A percentile compares a stretch with the other conserved stretches of the same genome.
phyloP scores from a whole-genome alignment of 495 filamentous ascomycete species.

The Aspergillus saccharolyticus region DNA sequence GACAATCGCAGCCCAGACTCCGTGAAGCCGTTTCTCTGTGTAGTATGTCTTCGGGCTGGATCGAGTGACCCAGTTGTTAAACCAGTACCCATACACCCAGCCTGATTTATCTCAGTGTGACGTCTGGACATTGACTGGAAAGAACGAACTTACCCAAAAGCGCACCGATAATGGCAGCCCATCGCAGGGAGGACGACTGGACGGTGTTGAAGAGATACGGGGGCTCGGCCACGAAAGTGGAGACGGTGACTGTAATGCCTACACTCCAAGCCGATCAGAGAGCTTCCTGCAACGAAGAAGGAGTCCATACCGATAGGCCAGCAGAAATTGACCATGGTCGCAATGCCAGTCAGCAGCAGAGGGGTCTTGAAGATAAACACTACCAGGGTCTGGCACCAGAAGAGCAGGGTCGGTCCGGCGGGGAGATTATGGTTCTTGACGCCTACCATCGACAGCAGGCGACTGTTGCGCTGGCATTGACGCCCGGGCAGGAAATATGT shows the following conservation, averaged over 20 bases:
- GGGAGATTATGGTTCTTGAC: constrained; percentile 39
- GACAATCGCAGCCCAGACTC: constrained; percentile 32
- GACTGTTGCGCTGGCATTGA: constrained; percentile 11
- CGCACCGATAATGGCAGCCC: constrained; percentile 34
- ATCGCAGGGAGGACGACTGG: constrained; percentile 35
- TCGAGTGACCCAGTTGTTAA: constrained; percentile 34
- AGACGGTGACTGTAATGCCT: constrained; percentile 38
- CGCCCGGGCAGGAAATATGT: constrained; percentile 37
- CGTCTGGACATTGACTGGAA: neutral
- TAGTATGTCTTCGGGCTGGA: constrained; percentile 24
- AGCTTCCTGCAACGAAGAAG: neutral
- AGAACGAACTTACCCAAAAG: constrained; percentile 29
- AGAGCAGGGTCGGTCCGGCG: constrained; percentile 19
- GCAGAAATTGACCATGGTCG: constrained; percentile 33
- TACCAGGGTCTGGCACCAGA: constrained; percentile 23
- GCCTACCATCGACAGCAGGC: constrained; percentile 42
- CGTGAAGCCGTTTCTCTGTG: constrained; percentile 34
- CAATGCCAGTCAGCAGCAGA: constrained; percentile 28
- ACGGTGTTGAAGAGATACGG: constrained; percentile 36
- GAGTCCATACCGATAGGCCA: constrained; percentile 33
- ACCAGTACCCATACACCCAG: constrained; percentile 30
- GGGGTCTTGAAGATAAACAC: constrained; percentile 34
- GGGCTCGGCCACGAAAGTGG: constrained; percentile 32
- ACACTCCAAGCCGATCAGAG: neutral
- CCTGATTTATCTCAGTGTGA: constrained; percentile 13